These are phyloP conservation scores for Trichoderma asperellum DNA, from an alignment of 2,329 filamentous ascomycete species.

Conservation along the genomic window DNA sequence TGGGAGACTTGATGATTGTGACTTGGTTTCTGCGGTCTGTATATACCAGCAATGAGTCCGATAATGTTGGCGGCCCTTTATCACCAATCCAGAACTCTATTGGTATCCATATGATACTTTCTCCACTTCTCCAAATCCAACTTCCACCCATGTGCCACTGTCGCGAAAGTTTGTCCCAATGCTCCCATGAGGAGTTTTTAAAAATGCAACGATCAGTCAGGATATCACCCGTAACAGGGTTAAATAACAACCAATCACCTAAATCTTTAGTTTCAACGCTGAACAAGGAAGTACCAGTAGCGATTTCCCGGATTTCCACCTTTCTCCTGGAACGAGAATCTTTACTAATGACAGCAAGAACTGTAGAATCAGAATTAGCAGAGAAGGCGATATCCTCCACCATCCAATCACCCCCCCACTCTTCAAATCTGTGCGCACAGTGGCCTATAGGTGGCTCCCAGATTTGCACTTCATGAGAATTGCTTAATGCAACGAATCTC, in stretches of 20 bases:
- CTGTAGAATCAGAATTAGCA: background rate
- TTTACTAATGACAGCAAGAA: background rate
- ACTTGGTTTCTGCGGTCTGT: too few species aligned
- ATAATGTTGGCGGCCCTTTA: background rate
- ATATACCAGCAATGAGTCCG: background rate
- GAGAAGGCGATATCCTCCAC: background rate
- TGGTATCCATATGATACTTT: background rate
- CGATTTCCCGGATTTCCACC: background rate
- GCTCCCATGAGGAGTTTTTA: background rate
- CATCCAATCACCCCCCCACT: accelerated
- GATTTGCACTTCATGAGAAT: background rate
- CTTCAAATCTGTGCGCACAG: background rate
- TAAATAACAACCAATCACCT: background rate
- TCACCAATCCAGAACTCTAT: accelerated
- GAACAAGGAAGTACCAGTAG: background rate
- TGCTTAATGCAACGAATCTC: background rate
- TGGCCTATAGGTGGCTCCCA: background rate
- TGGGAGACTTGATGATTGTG: background rate
- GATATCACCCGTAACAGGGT: background rate
- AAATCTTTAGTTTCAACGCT: background rate
- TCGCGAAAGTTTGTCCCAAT: background rate
- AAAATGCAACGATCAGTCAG: background rate
- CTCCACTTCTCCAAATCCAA: background rate
- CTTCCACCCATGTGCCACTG: too few species aligned
- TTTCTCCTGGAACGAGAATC: too few species aligned